phyloP scores from a whole-genome alignment of 768 basidiomycete genomes.

The Leucosporidium yakuticum region DNA sequence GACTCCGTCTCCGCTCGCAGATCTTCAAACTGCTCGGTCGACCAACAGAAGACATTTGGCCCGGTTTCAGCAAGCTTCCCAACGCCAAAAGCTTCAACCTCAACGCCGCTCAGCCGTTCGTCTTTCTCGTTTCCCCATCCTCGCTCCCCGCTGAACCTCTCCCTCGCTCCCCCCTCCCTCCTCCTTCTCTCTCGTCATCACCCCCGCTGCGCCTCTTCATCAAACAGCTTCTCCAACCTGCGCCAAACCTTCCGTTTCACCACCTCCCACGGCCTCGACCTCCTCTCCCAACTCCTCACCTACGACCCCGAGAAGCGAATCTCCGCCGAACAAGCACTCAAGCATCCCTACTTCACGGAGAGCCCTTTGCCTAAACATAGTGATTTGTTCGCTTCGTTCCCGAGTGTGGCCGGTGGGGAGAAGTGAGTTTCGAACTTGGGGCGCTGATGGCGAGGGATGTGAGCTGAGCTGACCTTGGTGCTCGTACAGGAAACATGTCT shows the following conservation, averaged over 20 bases:
- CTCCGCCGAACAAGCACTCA: slow-evolving; percentile 78
- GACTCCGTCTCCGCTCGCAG: slow-evolving; percentile 30
- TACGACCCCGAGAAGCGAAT: slow-evolving; percentile 87
- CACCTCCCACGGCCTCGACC: slow-evolving; percentile 73
- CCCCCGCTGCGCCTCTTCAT: not conserved
- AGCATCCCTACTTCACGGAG: slow-evolving; percentile 77
- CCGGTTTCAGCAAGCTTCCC: slow-evolving; percentile 71
- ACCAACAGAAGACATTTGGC: slow-evolving; percentile 83
- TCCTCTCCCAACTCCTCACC: slow-evolving; percentile 70
- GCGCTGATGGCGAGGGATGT: too few relatives aligned
- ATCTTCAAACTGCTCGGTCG: slow-evolving; percentile 92
- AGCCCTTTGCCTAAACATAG: slow-evolving; percentile 93
- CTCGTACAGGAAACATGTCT: slow-evolving; percentile 15
- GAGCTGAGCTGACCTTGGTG: not conserved
- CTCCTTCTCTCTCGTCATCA: slow-evolving; percentile 56
- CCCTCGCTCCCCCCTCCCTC: slow-evolving; percentile 29
- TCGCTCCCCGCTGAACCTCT: not conserved
- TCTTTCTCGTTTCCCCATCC: not conserved
- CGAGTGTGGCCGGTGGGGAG: slow-evolving; percentile 65
- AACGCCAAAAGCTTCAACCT: slow-evolving; percentile 66
- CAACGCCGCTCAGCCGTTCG: slow-evolving; percentile 42
- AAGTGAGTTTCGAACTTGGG: not conserved
- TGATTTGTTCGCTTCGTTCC: slow-evolving; percentile 90
- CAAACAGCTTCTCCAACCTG: slow-evolving; percentile 49
- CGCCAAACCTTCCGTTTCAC: slow-evolving; percentile 81